Evolutionary conservation across 108 stramenopile species (phyloP), one percentile per base, ranked within the genome.

Genomic region (Thalassiosira profunda): DNA sequence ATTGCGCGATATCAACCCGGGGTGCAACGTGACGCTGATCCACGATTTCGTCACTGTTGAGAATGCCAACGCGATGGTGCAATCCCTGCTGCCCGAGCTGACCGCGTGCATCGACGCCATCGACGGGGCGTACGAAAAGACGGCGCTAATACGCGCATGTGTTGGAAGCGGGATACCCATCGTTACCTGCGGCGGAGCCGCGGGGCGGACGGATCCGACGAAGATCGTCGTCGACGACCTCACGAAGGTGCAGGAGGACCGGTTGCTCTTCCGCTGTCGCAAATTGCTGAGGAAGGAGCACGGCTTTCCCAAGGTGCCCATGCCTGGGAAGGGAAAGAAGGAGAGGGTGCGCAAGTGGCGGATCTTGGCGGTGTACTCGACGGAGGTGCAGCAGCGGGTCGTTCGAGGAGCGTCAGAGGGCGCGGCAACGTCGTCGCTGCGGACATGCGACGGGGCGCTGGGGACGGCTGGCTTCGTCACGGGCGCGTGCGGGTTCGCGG

Each of bases 161-260:
- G 76, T 69, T 9, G 57, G 80, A 17, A 43, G 58, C 25, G 42
- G 56, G 10, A 72, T 95, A 5, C 86, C 89, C 3, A 72, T 95
- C 45, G 89, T 95, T 0, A 95, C 93, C 3, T 88, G 87, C 60
- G 93, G 93, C 11, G 91, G 89, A n/a, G 89, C 93, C 23, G 93
- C 93, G 18, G 93, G 93, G 38, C 45, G 81, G 29, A 65, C 51
- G 33, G 93, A 95, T 70, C 91, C 93, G 18, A 91, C 86, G 9
- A 41, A 77, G 46, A 83, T 92, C 48, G 72, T 84, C 9, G 65
- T 67, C 15, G 84, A 81, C 20, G 93, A 95, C 54, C 49, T 95
- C 24, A 88, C 87, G 17, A 45, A 65, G 29, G 89, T 81, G 1
- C 35, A 72, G 3, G 74, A 79, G 14, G 90, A 91, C 63, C 55